Conservation (phyloP, 495 filamentous ascomycete species). For the Aspergillus baeticus region DNA sequence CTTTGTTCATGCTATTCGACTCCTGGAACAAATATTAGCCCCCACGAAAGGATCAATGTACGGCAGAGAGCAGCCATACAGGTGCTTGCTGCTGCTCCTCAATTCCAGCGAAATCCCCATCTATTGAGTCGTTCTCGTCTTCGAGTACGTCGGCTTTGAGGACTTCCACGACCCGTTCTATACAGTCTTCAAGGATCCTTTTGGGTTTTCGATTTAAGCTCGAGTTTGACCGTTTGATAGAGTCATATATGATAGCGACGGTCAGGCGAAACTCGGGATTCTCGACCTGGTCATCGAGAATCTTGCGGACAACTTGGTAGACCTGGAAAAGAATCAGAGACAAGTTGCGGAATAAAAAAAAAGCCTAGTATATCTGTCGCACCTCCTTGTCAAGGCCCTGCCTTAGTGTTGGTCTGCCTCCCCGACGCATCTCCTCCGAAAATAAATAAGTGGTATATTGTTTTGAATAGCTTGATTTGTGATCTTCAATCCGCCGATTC, state of each 20-base stretch:
- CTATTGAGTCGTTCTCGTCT: slow-evolving; percentile 54
- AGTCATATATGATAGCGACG: slow-evolving; percentile 65
- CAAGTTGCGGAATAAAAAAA: neutral
- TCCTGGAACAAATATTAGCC: slow-evolving; percentile 39
- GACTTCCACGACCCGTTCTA: slow-evolving; percentile 79
- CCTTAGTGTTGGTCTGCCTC: slow-evolving; percentile 47
- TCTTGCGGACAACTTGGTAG: slow-evolving; percentile 73
- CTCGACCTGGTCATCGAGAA: slow-evolving; percentile 61
- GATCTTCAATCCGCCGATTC: slow-evolving; percentile 7
- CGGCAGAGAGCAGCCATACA: slow-evolving; percentile 19
- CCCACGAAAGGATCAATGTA: neutral
- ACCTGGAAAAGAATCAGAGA: slow-evolving; percentile 42
- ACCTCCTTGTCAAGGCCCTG: slow-evolving; percentile 59
- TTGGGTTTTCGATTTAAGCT: slow-evolving; percentile 78
- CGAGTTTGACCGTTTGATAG: slow-evolving; percentile 81
- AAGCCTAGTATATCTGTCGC: slow-evolving; percentile 10
- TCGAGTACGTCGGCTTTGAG: slow-evolving; percentile 61
- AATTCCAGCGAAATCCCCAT: slow-evolving; percentile 66
- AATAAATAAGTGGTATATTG: neutral
- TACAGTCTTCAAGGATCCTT: slow-evolving; percentile 75
- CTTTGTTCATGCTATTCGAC: slow-evolving; percentile 72
- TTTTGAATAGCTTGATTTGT: neutral
- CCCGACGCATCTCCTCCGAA: slow-evolving; percentile 29
- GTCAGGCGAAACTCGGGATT: slow-evolving; percentile 50
- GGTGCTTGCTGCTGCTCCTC: slow-evolving; percentile 39